These are phyloP conservation scores for Aspergillus clavatus DNA, from an alignment of 2,329 filamentous ascomycete genomes.

Conservation along the genomic window DNA sequence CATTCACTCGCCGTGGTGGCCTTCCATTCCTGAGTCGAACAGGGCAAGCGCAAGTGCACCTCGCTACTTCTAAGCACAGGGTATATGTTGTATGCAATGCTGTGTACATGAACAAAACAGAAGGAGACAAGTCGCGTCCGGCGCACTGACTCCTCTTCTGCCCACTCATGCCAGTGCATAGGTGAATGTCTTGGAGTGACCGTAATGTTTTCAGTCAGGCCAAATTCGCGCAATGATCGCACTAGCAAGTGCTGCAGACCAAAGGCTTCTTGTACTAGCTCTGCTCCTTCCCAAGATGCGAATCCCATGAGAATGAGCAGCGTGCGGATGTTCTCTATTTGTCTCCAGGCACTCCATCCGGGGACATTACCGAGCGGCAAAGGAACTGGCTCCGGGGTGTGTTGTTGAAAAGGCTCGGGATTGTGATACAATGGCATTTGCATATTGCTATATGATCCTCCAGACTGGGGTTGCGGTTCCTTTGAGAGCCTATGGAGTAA, in stretches of 20 bases:
- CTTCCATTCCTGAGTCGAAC: constrained; percentile 35
- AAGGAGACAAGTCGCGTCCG: constrained; percentile 37
- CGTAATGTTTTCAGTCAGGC: constrained; percentile 22
- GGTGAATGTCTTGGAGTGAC: constrained; percentile 19
- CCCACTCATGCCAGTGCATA: constrained; percentile 35
- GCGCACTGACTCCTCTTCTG: constrained; percentile 31
- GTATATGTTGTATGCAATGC: constrained; percentile 37
- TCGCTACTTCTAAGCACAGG: constrained; percentile 35
- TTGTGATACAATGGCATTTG: constrained; percentile 15
- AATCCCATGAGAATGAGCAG: constrained; percentile 31
- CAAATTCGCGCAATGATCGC: constrained; percentile 27
- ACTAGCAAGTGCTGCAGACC: constrained; percentile 28
- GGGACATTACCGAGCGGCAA: constrained; percentile 9
- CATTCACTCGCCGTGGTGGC: constrained; percentile 29
- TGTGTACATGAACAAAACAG: constrained; percentile 37
- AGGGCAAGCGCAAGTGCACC: constrained; percentile 35
- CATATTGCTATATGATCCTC: constrained; percentile 14
- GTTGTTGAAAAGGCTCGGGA: constrained; percentile 13
- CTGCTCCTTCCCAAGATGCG: constrained; percentile 29
- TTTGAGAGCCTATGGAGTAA: constrained; percentile 54
- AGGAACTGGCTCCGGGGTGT: constrained; percentile 9
- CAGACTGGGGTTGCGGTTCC: constrained; percentile 15
- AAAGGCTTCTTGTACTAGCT: constrained; percentile 31
- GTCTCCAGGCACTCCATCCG: constrained; percentile 16
- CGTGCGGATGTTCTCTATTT: constrained; percentile 29